Evolutionary conservation across 2,329 filamentous ascomycete genomes (phyloP).

Genomic region (Neonectria punicea): DNA sequence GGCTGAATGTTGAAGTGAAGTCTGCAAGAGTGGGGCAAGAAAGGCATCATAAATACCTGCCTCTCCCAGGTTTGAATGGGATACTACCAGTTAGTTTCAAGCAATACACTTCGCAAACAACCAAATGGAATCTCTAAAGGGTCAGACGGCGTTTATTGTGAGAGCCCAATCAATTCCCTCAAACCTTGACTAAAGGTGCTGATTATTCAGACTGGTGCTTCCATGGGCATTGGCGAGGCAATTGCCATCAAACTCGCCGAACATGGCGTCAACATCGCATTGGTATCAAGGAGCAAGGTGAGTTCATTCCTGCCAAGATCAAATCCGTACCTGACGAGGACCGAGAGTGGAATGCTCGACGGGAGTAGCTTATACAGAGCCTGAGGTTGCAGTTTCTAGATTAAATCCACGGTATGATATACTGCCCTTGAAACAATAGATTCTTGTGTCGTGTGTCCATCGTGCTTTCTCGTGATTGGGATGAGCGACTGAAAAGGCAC

Average conservation of each 20-base stretch:
- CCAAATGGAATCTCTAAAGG: not conserved
- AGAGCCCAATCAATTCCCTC: not conserved
- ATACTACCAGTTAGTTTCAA: no score
- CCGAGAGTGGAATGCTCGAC: not conserved
- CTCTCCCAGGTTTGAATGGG: no score
- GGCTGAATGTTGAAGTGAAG: no score
- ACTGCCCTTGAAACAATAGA: no score
- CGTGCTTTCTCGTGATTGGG: no score
- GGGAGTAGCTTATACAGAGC: not conserved
- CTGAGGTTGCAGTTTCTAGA: no score
- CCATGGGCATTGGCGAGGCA: slow-evolving; percentile 22
- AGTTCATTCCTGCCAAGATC: not conserved
- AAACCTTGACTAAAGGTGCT: no score
- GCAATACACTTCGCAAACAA: not conserved
- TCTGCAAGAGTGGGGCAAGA: no score
- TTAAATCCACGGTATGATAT: no score
- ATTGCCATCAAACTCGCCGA: slow-evolving; percentile 4
- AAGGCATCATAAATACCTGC: no score
- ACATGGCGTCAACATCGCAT: slow-evolving; percentile 1
- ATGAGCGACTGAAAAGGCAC: no score
- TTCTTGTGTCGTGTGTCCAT: no score
- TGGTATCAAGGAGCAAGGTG: slow-evolving; percentile 5
- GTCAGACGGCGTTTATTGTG: slow-evolving; percentile 3
- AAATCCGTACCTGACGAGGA: not conserved
- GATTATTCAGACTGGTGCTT: slow-evolving; percentile 16